Evolutionary conservation across 2,329 filamentous ascomycete species (phyloP).

Genomic region (Colletotrichum siamense): DNA sequence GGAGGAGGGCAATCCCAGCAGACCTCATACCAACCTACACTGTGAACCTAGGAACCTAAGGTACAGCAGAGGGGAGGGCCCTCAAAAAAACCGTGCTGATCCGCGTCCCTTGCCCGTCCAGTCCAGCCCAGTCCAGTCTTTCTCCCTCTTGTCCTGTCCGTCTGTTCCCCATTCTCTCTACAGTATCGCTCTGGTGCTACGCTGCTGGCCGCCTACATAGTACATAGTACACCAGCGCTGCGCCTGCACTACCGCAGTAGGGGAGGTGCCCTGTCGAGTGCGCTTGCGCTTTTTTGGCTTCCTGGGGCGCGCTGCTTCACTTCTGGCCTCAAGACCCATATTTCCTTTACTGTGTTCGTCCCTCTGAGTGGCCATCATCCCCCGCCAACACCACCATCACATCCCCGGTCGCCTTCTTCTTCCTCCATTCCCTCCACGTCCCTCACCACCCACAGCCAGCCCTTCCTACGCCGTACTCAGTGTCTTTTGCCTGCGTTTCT

Average conservation of each 20-base stretch:
- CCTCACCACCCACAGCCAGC: neutral
- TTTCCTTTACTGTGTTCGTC: conserved; percentile 20
- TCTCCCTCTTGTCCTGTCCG: neutral
- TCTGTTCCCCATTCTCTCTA: conserved; percentile 7
- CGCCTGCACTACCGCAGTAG: neutral
- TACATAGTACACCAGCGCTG: neutral
- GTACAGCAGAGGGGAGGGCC: neutral
- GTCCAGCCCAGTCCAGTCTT: neutral
- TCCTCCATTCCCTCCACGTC: neutral
- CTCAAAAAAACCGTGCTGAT: conserved; percentile 17
- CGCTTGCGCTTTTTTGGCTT: neutral
- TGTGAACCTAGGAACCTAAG: neutral
- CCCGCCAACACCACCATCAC: neutral
- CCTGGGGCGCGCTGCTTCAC: conserved; percentile 18
- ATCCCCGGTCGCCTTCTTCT: neutral
- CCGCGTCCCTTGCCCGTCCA: neutral
- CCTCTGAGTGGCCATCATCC: conserved; percentile 23
- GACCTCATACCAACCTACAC: neutral
- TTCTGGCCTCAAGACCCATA: conserved; percentile 31
- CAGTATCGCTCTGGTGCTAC: conserved; percentile 11
- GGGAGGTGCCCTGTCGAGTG: neutral
- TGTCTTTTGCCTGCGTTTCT: neutral
- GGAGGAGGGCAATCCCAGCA: neutral
- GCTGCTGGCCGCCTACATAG: neutral
- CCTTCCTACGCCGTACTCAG: neutral